Evolutionary conservation across 176 grass and related monocot species (phyloP).

Genomic region (Musa beccarii): DNA sequence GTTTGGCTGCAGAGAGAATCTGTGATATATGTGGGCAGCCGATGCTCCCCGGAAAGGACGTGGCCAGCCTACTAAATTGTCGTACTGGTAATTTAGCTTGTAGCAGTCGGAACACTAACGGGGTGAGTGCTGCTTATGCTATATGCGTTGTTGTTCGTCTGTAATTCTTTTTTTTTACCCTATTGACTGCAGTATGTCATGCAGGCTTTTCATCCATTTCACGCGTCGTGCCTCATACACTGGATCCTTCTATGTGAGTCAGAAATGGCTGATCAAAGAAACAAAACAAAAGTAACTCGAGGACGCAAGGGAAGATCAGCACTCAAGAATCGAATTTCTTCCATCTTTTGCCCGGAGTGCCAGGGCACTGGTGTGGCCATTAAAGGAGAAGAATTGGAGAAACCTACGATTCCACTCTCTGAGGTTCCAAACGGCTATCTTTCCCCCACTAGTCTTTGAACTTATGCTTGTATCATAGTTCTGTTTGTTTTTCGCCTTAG

Average conservation of each 20-base stretch:
- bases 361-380: slow-evolving; percentile 77
- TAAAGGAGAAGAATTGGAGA: slow-evolving; percentile 72
- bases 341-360: slow-evolving; percentile 82
- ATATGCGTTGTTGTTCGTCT: background rate
- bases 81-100: slow-evolving; percentile 75
- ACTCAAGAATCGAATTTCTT: slow-evolving; percentile 46
- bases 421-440: slow-evolving; percentile 42
- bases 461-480: background rate
- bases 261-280: slow-evolving; percentile 50
- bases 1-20: slow-evolving; percentile 67
- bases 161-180: background rate
- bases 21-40: slow-evolving; percentile 93
- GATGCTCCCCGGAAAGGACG: slow-evolving; percentile 87
- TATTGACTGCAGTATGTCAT: background rate
- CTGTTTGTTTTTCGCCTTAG: background rate
- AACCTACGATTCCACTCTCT: slow-evolving; percentile 68
- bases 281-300: slow-evolving; percentile 52
- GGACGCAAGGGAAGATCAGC: slow-evolving; percentile 70
- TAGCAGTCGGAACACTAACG: slow-evolving; percentile 83
- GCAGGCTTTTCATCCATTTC: slow-evolving; percentile 61
- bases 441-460: background rate
- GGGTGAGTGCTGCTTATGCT: slow-evolving; percentile 36
- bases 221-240: slow-evolving; percentile 84
- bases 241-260: slow-evolving; percentile 90
- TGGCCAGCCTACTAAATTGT: slow-evolving; percentile 72